Base-by-base conservation (phyloP, 225 moss, liverwort and hornwort genomes). In the Bryoerythrophyllum caledonicum region DNA sequence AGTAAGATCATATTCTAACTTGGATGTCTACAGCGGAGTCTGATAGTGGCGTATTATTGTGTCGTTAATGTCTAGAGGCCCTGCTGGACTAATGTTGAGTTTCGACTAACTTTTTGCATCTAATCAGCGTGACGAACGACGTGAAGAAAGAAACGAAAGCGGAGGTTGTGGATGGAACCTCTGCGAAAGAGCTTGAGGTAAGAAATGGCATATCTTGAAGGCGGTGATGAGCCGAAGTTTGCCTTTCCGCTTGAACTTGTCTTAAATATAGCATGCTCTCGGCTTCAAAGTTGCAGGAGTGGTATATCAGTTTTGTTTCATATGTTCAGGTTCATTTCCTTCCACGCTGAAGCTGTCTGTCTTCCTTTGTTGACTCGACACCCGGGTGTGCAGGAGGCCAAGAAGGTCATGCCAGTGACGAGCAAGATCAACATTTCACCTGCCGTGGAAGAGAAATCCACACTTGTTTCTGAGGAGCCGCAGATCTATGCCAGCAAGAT, bases 101-200 rank as follows among this genome's bases (percentile, higher is more conserved):
- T 13, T 34, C 15, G 63, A 30, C 67, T 84, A n/a, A 63, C 43
- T 17, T 8, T 41, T 37, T 68, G n/a, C 35, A 24, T 73, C 28
- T 74, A 34, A 48, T 66, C 78, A 92, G 94, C 21, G 54, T 67
- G 68, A 20, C 57, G 14, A 85, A 80, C 55, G 93, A 90, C 26
- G 74, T 8, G 16, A 86, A 80, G 68, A 88, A 80, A 58, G 90
- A 87, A 51, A 27, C 15, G 30, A 92, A 92, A 74, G 88, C 80
- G 77, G 92, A 85, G 65, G 70, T 53, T 63, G 74, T 68, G 27
- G 84, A 88, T 67, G 99, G 90, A 88, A 86, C 89, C 49, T 90
- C 90, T 82, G 86, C 91, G 21, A 89, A 90, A 72, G 93, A 93
- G 82, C 88, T 99, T 37, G 95, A 95, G 91, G 97, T 93, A 75